Evolutionary conservation across 2,329 filamentous ascomycete genomes (phyloP), one percentile per base, ranked within the genome.

Genomic region (Penicillium sp.): DNA sequence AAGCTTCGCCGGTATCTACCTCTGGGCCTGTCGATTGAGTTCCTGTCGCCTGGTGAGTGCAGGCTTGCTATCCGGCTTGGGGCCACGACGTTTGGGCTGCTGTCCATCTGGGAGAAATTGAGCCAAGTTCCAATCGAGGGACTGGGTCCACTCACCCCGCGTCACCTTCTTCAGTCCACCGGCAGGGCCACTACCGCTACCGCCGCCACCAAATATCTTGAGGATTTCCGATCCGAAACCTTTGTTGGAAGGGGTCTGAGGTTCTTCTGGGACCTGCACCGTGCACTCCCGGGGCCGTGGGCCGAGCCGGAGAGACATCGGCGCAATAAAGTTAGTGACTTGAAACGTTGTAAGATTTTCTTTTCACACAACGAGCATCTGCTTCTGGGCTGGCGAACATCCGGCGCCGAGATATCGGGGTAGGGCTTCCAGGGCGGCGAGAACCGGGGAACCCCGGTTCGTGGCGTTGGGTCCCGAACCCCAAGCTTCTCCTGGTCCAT

Each of bases 21-120:
- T 86, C 72, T 97, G 93, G 27, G 93, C 93, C 74, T 97, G 92
- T 56, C 93, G 83, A 67, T 97, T 97, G 53, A 97, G 76, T 70
- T 97, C 92, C 67, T 97, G 93, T 56, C 92, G 83, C 54, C 92
- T 81, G 16, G 92, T 97, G 63, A 95, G 75, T 37, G 93, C 92
- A 14, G 93, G 93, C 67, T 95, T 96, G 75, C 88, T 95, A 69
- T 97, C 93, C 16, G 93, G 93, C 69, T 97, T 97, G 0, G 93
- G 93, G 1, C 93, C 93, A 70, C 93, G 83, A 58, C 89, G 83
- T 74, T 97, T 99, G 2, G 89, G 83, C 8, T 87, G 79, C 64
- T 93, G 86, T 38, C 89, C 91, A 76, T 95, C 91, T 86, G 50
- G 7, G 50, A 16, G 59, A 41, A 6, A 66, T 47, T 67, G 56